Percentiles rank a stretch among this genome's conserved stretches.
Evolutionary conservation across 805 yeast species (phyloP).

Genomic region (Brettanomyces nanus): DNA sequence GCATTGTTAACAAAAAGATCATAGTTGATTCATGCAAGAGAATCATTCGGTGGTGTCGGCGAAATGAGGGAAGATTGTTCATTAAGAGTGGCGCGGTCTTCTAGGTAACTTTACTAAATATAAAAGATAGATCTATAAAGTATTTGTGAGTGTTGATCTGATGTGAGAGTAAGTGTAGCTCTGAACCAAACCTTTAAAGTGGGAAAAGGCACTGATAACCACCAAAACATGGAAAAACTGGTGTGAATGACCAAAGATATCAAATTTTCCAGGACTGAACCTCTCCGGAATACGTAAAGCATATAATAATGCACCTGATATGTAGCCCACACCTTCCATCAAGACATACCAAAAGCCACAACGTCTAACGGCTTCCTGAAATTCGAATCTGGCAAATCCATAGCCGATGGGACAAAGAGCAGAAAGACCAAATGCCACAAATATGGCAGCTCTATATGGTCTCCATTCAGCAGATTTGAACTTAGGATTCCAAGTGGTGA

Average conservation of each 20-base stretch:
- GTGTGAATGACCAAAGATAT: constrained; percentile 72
- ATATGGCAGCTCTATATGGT: constrained; percentile 68
- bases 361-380: constrained; percentile 36
- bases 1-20: constrained; percentile 43
- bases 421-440: constrained; percentile 71
- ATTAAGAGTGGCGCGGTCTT: constrained; percentile 67
- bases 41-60: constrained; percentile 70
- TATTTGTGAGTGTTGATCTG: neutral
- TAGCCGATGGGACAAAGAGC: constrained; percentile 62
- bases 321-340: constrained; percentile 66
- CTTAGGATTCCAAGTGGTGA: constrained; percentile 52
- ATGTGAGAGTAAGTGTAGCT: constrained; percentile 43
- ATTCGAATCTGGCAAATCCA: constrained; percentile 45
- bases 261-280: constrained; percentile 52
- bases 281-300: constrained; percentile 77
- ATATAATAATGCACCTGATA: constrained; percentile 71
- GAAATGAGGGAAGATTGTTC: constrained; percentile 62
- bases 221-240: constrained; percentile 77
- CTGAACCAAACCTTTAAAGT: constrained; percentile 52
- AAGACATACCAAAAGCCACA: constrained; percentile 55
- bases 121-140: neutral
- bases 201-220: constrained; percentile 68
- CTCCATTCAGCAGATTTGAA: constrained; percentile 71
- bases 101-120: constrained; percentile 16
- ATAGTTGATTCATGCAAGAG: constrained; percentile 54